Conservation (phyloP, 805 yeast species). For the Starmerella lactis-condensi region DNA sequence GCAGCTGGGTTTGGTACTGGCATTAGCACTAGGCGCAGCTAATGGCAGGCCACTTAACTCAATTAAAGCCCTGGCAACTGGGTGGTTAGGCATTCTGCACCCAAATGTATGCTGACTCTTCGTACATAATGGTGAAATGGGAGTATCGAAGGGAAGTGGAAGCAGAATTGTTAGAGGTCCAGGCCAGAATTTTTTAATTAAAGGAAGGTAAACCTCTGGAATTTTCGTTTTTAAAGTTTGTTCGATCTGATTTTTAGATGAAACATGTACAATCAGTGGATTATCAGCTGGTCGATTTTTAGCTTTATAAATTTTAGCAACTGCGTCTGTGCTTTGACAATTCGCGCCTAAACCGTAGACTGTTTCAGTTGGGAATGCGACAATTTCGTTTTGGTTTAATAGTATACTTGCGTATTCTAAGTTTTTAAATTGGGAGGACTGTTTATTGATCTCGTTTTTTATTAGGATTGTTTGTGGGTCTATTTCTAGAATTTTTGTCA, state of each 20-base stretch:
- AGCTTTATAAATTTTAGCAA: conserved; percentile 59
- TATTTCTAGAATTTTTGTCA: too few species aligned
- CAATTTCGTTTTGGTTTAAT: conserved; percentile 38
- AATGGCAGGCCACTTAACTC: conserved; percentile 69
- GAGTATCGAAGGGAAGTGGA: conserved; percentile 29
- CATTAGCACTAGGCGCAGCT: conserved; percentile 97
- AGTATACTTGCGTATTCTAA: conserved; percentile 37
- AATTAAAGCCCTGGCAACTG: conserved; percentile 78
- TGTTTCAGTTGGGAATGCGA: conserved; percentile 93
- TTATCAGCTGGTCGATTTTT: conserved; percentile 91
- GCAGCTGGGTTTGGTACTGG: conserved; percentile 88
- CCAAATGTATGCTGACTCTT: conserved; percentile 83
- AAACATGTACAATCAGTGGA: conserved; percentile 78
- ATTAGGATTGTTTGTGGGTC: too few species aligned
- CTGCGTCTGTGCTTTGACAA: conserved; percentile 55
- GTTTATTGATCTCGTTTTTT: background rate
- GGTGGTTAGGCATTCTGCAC: conserved; percentile 71
- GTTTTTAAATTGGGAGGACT: background rate
- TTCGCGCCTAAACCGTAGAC: conserved; percentile 93
- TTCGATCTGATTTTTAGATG: conserved; percentile 55
- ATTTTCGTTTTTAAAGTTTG: conserved; percentile 39
- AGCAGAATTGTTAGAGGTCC: conserved; percentile 82
- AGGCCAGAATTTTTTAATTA: conserved; percentile 72
- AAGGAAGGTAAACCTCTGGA: conserved; percentile 47
- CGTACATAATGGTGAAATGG: conserved; percentile 56